Evolutionary conservation across 768 basidiomycete genomes (phyloP).

Genomic region (Trametes villosa): DNA sequence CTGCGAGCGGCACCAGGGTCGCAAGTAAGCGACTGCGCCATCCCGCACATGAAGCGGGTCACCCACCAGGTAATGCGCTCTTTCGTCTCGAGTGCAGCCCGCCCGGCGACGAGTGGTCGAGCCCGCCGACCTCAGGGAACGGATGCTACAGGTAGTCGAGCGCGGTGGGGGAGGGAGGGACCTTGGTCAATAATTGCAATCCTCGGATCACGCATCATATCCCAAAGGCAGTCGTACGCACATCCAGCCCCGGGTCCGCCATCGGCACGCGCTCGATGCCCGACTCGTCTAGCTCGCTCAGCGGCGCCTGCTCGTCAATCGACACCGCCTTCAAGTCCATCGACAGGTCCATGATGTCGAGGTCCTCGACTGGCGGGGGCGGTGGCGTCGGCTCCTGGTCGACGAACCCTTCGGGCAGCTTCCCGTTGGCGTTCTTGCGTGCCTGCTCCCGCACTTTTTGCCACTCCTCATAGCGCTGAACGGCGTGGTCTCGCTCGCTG

Average conservation of each 20-base stretch:
- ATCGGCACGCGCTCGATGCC: slow-evolving; percentile 89
- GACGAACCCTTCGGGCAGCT: slow-evolving; percentile 70
- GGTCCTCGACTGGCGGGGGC: slow-evolving; percentile 79
- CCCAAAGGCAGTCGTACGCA: slow-evolving; percentile 48
- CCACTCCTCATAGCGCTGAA: slow-evolving; percentile 89
- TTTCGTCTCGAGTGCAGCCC: slow-evolving; percentile 91
- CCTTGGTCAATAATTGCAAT: slow-evolving; percentile 26
- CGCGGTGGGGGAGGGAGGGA: slow-evolving; percentile 15
- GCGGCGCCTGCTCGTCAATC: slow-evolving; percentile 67
- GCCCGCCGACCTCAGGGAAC: slow-evolving; percentile 67
- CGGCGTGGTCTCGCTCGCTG: slow-evolving; percentile 88
- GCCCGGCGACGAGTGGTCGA: slow-evolving; percentile 59
- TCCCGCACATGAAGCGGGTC: slow-evolving; percentile 13
- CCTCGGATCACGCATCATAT: slow-evolving; percentile 23
- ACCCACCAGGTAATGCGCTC: slow-evolving; percentile 57
- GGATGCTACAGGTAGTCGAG: slow-evolving; percentile 51
- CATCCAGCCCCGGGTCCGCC: slow-evolving; percentile 89
- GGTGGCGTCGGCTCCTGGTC: slow-evolving; percentile 75
- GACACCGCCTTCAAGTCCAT: slow-evolving; percentile 88
- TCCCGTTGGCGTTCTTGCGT: slow-evolving; percentile 67
- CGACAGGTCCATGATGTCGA: slow-evolving; percentile 85
- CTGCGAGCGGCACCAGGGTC: slow-evolving; percentile 41
- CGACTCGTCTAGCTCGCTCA: slow-evolving; percentile 70
- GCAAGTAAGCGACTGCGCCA: background rate
- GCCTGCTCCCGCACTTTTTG: slow-evolving; percentile 81